phyloP scores from a whole-genome alignment of 2,329 filamentous ascomycete genomes.

The Alternaria consortialis region DNA sequence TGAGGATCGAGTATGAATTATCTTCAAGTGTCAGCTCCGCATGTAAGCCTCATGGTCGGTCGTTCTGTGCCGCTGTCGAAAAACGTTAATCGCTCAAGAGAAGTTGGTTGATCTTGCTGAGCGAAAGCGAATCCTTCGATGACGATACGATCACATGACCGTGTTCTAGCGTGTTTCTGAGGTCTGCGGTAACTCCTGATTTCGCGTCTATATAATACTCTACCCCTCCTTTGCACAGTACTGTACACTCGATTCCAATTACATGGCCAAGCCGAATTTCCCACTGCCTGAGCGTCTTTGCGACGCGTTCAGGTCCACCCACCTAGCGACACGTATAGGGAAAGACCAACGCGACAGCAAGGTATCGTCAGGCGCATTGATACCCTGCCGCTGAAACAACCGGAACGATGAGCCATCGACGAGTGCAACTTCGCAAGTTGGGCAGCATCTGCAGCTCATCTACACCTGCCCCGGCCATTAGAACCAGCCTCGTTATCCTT shows the following conservation, averaged over 20 bases:
- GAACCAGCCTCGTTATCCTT: neutral
- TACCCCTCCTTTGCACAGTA: neutral
- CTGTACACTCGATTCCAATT: neutral
- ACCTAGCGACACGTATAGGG: neutral
- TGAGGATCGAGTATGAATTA: neutral
- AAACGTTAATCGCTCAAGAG: neutral
- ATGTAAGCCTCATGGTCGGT: neutral
- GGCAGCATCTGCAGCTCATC: neutral
- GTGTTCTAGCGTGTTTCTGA: neutral
- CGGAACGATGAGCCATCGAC: neutral
- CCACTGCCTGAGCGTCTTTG: neutral
- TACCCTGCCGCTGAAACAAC: neutral
- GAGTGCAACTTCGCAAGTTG: neutral
- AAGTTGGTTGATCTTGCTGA: neutral
- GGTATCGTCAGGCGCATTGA: constrained; percentile 1
- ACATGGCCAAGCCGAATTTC: neutral
- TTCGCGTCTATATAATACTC: neutral
- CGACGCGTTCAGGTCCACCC: neutral
- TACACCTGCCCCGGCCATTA: neutral
- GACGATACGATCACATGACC: neutral
- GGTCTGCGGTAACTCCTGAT: neutral
- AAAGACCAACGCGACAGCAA: neutral
- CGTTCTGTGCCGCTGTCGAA: neutral
- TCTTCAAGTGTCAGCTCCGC: neutral
- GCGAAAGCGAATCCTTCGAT: neutral